phyloP scores from a whole-genome alignment of 192 early-diverging fungal genomes.

The Backusella parvicylindrica region DNA sequence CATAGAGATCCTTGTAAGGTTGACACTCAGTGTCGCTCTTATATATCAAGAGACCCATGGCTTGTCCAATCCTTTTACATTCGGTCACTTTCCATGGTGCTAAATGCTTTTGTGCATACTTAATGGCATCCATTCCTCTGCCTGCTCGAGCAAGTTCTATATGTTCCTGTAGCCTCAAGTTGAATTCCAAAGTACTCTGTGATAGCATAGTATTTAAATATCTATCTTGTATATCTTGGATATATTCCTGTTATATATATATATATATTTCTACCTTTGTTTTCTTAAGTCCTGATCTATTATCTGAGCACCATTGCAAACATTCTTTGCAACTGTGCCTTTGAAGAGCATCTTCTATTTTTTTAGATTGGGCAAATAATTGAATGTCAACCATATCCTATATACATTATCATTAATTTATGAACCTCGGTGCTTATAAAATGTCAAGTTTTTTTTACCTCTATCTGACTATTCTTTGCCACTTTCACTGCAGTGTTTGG shows the following conservation, averaged over 20 bases:
- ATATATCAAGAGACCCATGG: constrained; percentile 89
- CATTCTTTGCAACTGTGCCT: constrained; percentile 81
- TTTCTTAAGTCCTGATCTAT: constrained; percentile 84
- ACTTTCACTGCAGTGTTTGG: constrained; percentile 71
- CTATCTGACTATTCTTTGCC: constrained; percentile 55
- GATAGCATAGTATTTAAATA: neutral
- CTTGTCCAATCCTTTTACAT: constrained; percentile 80
- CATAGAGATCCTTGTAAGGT: constrained; percentile 76
- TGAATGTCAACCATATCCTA: constrained; percentile 88
- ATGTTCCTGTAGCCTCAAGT: constrained; percentile 92
- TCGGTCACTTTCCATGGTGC: constrained; percentile 73
- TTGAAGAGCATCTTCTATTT: constrained; percentile 77
- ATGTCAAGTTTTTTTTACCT: constrained; percentile 41
- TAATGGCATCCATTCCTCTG: constrained; percentile 70
- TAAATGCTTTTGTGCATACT: constrained; percentile 85
- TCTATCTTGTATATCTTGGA: neutral
- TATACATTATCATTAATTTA: neutral
- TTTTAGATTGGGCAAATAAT: constrained; percentile 79
- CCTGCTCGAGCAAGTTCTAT: constrained; percentile 78
- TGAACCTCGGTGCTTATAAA: neutral
- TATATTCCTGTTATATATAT: neutral
- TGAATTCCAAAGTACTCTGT: constrained; percentile 95
- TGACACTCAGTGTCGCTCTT: constrained; percentile 69
- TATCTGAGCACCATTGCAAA: constrained; percentile 93
- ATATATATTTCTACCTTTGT: constrained; percentile 71